Evolutionary conservation across 192 early-diverging fungal species (phyloP).

Genomic region (Pilaira anomala): DNA sequence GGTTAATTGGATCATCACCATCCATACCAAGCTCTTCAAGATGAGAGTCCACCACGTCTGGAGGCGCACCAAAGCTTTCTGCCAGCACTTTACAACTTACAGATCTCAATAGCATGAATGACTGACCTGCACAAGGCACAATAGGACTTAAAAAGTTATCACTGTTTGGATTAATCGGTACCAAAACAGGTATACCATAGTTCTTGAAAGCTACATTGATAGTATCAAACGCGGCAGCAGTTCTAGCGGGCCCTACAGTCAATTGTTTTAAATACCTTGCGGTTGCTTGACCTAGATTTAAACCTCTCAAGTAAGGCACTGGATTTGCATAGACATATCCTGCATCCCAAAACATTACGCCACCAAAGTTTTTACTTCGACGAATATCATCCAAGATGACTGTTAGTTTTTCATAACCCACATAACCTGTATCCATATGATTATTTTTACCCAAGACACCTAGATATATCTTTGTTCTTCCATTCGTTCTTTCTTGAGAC

Average conservation of each 20-base stretch:
- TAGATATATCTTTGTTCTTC: conserved; percentile 58
- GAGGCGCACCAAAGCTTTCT: conserved; percentile 19
- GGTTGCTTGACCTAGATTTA: conserved; percentile 17
- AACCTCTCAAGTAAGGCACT: conserved; percentile 10
- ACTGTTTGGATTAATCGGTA: neutral
- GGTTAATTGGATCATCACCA: conserved; percentile 8
- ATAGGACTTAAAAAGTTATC: neutral
- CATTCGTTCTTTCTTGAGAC: conserved; percentile 56
- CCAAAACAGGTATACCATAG: conserved; percentile 6
- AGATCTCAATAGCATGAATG: conserved; percentile 12
- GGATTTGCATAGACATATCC: conserved; percentile 21
- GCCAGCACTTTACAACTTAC: conserved; percentile 10
- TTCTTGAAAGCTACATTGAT: neutral
- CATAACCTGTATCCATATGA: conserved; percentile 58
- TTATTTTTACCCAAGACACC: conserved; percentile 59
- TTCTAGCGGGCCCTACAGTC: neutral
- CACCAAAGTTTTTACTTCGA: conserved; percentile 51
- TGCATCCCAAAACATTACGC: conserved; percentile 65
- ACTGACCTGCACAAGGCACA: conserved; percentile 12
- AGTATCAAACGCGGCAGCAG: conserved; percentile 9
- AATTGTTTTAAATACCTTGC: conserved; percentile 19
- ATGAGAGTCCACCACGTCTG: neutral
- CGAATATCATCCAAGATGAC: conserved; percentile 26
- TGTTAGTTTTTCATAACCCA: conserved; percentile 30
- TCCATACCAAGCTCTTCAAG: conserved; percentile 12